Evolutionary conservation across 139 green algal genomes (phyloP).

Genomic region (Chlamydomonas incerta): DNA sequence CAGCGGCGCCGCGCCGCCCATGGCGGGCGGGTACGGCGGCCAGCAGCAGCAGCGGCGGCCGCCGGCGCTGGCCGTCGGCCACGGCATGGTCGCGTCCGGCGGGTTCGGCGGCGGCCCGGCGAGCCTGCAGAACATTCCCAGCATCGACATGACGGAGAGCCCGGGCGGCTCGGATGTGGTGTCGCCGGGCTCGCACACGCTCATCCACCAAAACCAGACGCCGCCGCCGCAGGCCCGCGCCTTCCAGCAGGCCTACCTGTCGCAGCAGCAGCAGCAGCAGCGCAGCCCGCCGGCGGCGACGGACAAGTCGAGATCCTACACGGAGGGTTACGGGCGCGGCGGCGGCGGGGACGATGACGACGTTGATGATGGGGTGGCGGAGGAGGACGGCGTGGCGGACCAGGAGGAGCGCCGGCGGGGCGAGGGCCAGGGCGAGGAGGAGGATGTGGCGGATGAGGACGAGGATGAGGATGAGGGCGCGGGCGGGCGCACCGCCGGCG

Average conservation of each 20-base stretch:
- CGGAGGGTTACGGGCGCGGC: neutral
- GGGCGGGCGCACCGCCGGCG: neutral
- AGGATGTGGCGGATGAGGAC: neutral
- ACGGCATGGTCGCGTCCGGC: neutral
- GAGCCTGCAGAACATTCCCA: neutral
- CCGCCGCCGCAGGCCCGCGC: no score
- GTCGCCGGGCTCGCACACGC: neutral
- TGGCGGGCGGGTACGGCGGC: no score
- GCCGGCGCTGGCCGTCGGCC: neutral
- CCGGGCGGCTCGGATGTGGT: neutral
- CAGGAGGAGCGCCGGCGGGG: neutral
- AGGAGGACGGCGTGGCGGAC: conserved; percentile 3
- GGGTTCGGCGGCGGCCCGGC: neutral
- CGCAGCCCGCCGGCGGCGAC: no score
- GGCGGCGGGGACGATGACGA: neutral
- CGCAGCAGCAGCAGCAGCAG: neutral
- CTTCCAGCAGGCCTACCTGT: neutral
- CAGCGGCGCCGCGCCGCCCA: neutral
- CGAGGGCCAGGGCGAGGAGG: neutral
- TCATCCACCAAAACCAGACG: neutral
- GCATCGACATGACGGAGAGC: conserved; percentile 31
- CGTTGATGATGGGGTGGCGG: neutral
- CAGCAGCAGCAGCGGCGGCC: neutral
- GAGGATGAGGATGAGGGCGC: neutral
- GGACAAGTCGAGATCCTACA: neutral